These are phyloP conservation scores for Pythium phragmiticola DNA, from an alignment of 352 stramenopile species.

Conservation along the genomic window DNA sequence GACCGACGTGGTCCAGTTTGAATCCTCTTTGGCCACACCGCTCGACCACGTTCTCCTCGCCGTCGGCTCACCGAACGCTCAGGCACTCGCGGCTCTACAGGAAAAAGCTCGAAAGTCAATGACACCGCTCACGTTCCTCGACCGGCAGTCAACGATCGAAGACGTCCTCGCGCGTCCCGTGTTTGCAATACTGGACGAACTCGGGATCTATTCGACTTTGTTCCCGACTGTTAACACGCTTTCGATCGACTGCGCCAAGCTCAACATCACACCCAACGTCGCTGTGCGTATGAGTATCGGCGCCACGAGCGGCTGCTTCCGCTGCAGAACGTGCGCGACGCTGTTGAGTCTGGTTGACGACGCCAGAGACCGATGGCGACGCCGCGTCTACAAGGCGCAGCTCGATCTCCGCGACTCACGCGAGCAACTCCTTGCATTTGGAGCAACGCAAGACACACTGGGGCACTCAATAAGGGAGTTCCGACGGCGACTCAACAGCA, in stretches of 20 bases:
- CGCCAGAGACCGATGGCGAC: constrained; percentile 40
- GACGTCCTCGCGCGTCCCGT: constrained; percentile 40
- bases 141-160: constrained; percentile 36
- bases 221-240: constrained; percentile 41
- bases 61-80: constrained; percentile 9
- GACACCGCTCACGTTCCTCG: constrained; percentile 42
- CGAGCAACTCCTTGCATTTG: constrained; percentile 44
- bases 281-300: constrained; percentile 56
- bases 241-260: constrained; percentile 35
- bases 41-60: constrained; percentile 34
- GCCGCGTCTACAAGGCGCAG: constrained; percentile 46
- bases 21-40: constrained; percentile 34
- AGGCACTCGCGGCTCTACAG: constrained; percentile 34
- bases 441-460: constrained; percentile 24
- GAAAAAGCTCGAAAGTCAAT: constrained; percentile 26
- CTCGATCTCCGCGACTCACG: constrained; percentile 53
- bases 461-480: constrained; percentile 34
- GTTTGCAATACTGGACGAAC: constrained; percentile 39
- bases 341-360: constrained; percentile 35
- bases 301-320: constrained; percentile 54
- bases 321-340: constrained; percentile 52
- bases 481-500: constrained; percentile 31
- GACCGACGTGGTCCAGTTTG: constrained; percentile 35
- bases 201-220: constrained; percentile 40
- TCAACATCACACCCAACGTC: constrained; percentile 51